Evolutionary conservation across 306 rosid species (phyloP).

Genomic region (Abrus precatorius): DNA sequence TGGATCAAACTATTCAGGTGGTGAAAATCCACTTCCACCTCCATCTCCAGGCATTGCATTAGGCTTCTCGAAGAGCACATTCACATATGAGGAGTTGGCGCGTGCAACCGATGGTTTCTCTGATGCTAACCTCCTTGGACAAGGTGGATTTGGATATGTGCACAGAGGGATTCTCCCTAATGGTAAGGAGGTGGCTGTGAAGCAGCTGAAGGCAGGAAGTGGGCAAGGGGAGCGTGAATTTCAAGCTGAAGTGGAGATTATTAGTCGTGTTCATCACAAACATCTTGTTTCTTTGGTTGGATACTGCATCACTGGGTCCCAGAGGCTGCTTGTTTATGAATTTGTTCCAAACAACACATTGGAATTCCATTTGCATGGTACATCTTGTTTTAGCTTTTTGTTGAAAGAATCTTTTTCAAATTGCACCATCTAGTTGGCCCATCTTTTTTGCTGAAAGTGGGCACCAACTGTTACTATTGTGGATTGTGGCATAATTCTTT

Average conservation of each 20-base stretch:
- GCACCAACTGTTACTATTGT: slow-evolving; percentile 15
- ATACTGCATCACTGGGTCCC: slow-evolving; percentile 80
- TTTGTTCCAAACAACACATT: slow-evolving; percentile 84
- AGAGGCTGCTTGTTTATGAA: slow-evolving; percentile 92
- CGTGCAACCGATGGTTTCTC: slow-evolving; percentile 97
- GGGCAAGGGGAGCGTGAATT: slow-evolving; percentile 99
- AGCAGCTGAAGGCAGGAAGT: slow-evolving; percentile 95
- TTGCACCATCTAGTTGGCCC: slow-evolving; percentile 23
- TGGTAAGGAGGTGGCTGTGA: slow-evolving; percentile 95
- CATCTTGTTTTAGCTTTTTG: slow-evolving; percentile 29
- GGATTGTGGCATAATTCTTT: slow-evolving; percentile 23
- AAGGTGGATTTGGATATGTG: slow-evolving; percentile 97
- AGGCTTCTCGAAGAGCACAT: slow-evolving; percentile 80
- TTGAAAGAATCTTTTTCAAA: not conserved
- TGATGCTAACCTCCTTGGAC: slow-evolving; percentile 93
- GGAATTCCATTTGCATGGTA: slow-evolving; percentile 98
- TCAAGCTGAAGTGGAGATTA: slow-evolving; percentile 95
- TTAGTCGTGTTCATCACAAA: slow-evolving; percentile 96
- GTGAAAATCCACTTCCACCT: slow-evolving; percentile 71
- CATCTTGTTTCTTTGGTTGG: slow-evolving; percentile 98
- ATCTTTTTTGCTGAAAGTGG: slow-evolving; percentile 36
- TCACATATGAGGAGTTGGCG: slow-evolving; percentile 84
- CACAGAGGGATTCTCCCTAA: slow-evolving; percentile 92
- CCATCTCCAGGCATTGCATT: slow-evolving; percentile 73
- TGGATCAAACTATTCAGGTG: slow-evolving; percentile 88